phyloP scores from a whole-genome alignment of 2,329 filamentous ascomycete species.

The Penicillium frequentans region DNA sequence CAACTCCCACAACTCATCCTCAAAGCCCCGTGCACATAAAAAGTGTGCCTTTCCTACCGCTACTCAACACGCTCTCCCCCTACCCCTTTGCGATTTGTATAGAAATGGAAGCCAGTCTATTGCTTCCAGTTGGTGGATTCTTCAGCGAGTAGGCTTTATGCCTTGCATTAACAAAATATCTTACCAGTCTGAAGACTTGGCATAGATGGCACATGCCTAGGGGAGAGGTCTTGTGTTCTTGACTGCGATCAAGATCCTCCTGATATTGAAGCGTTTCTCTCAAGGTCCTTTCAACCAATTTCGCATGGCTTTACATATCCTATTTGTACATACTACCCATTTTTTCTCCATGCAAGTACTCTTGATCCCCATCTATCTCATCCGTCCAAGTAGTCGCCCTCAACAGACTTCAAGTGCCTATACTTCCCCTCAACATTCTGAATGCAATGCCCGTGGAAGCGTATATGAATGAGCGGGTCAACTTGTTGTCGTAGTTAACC shows the following conservation, averaged over 20 bases:
- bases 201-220: conserved; percentile 14
- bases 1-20: background rate
- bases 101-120: conserved; percentile 14
- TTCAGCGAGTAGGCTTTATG: conserved; percentile 16
- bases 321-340: conserved; percentile 5
- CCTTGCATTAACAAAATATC: conserved; percentile 15
- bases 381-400: no score
- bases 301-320: conserved; percentile 1
- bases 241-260: background rate
- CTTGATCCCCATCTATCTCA: background rate
- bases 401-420: no score
- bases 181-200: conserved; percentile 6
- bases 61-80: background rate
- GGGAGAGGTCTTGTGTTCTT: conserved; percentile 5
- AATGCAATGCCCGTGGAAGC: no score
- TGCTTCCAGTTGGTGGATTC: conserved; percentile 11
- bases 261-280: background rate
- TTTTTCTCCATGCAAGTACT: background rate
- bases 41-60: background rate
- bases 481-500: no score
- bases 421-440: no score
- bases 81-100: conserved; percentile 13
- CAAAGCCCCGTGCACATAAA: background rate
- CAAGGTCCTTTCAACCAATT: background rate
- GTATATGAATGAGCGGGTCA: no score